Conservation (phyloP, 768 basidiomycete genomes). For the Suillus discolor region DNA sequence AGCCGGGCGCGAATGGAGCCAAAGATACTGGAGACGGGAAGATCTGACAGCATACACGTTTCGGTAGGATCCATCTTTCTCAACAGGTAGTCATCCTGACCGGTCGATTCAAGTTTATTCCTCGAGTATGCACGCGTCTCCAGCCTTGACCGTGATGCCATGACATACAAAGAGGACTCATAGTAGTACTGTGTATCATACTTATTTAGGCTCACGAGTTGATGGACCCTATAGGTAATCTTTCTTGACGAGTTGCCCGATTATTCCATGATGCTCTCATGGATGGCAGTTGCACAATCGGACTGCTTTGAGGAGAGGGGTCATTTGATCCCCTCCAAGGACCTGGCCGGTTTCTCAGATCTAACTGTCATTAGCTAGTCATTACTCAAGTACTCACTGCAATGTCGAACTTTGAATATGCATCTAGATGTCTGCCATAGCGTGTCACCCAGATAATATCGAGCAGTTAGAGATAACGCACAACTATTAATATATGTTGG, state of each 20-base stretch:
- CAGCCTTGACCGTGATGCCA: slow-evolving; percentile 44
- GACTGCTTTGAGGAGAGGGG: no score
- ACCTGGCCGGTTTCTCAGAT: no score
- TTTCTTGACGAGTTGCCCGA: not conserved
- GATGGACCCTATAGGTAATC: not conserved
- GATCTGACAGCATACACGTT: slow-evolving; percentile 63
- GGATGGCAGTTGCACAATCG: no score
- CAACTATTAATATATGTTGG: no score
- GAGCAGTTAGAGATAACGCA: no score
- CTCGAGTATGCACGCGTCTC: slow-evolving; percentile 55
- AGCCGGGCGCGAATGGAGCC: slow-evolving; percentile 60
- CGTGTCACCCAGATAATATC: no score
- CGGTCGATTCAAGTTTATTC: slow-evolving; percentile 37
- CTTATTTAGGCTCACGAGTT: not conserved
- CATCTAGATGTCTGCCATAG: no score
- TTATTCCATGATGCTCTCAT: not conserved
- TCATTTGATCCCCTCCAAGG: no score
- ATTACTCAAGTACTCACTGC: no score
- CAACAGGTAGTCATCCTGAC: not conserved
- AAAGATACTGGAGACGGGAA: slow-evolving; percentile 58
- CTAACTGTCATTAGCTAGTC: no score
- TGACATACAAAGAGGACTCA: slow-evolving; percentile 31
- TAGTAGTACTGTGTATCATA: not conserved
- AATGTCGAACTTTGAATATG: no score
- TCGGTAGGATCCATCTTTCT: slow-evolving; percentile 40